Base-by-base conservation (phyloP, 1,284 basidiomycete species). In the Calocybe gambosa region DNA sequence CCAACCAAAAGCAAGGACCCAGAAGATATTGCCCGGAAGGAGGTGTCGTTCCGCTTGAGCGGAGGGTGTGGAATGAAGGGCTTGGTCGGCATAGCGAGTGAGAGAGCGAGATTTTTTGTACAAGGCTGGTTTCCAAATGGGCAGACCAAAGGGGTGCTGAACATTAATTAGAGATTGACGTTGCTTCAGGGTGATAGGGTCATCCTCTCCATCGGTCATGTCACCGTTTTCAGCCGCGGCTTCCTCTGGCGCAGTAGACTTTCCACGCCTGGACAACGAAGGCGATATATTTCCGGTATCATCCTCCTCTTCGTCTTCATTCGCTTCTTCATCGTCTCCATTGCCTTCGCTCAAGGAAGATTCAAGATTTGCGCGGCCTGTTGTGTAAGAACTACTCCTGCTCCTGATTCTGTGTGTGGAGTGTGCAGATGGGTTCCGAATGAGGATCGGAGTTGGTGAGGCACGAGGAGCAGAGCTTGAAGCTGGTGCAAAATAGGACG, bases 81-180 rank as follows among this genome's bases (percentile, higher is more conserved):
- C 96, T 46, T 87, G 83, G 65, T 99, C 96, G 34, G 96, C 96
- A 65, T 93, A 86, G 46, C 94, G 88, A 36, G 95, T 97, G 55
- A 99, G 90, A 1, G 94, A 93, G 39, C 96, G 86, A 21, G 89
- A 90, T 66, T 99, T 99, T 69, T 96, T 95, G 81, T 99, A 99
- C 44, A 99, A 68, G 0, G 96, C 96, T 10, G 96, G 96, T 67
- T 99, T 99, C 96, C 96, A 99, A 62, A 99, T 98, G 38, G 93
- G 96, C 54, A 99, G 77, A 74, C 96, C 96, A 66, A 99, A 99
- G 5, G 96, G 96, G 66, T 99, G 96, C 63, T 97, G 93, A 62
- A 97, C 93, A 68, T 99, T 99, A 66, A 99, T 96, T 56, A 95
- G 87, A 38, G 96, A 97, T 65, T 99, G 96, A 23, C 96, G 83